These are phyloP conservation scores for Hansfordia pulvinata DNA, from an alignment of 2,329 filamentous ascomycete genomes.

Conservation along the genomic window DNA sequence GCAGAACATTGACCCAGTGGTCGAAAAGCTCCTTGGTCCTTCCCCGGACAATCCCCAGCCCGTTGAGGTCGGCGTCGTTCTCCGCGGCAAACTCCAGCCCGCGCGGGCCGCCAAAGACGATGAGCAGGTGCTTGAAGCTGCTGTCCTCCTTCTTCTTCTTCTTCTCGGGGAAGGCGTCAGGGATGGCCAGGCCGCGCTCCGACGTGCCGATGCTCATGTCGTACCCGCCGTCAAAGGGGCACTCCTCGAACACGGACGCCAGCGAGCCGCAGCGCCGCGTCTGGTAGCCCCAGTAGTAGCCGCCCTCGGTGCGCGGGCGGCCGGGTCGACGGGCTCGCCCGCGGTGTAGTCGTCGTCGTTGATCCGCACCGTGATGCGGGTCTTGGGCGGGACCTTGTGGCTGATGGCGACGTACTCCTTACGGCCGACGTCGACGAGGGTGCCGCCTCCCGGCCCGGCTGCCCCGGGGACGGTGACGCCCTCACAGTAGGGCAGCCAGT, in stretches of 20 bases:
- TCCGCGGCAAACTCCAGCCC: slow-evolving; percentile 65
- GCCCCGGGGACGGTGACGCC: slow-evolving; percentile 48
- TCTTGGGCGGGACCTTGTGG: slow-evolving; percentile 51
- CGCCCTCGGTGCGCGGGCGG: slow-evolving; percentile 58
- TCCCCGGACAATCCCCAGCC: slow-evolving; percentile 48
- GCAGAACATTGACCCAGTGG: slow-evolving; percentile 70
- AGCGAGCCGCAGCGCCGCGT: slow-evolving; percentile 54
- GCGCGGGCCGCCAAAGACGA: slow-evolving; percentile 71
- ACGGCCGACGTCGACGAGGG: slow-evolving; percentile 44
- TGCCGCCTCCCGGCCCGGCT: slow-evolving; percentile 28
- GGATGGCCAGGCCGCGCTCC: slow-evolving; percentile 50
- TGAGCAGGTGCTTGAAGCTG: slow-evolving; percentile 55
- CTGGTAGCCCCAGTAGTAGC: slow-evolving; percentile 79
- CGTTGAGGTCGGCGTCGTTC: slow-evolving; percentile 39
- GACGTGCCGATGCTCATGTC: slow-evolving; percentile 75
- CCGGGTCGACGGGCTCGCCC: slow-evolving; percentile 53
- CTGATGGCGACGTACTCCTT: slow-evolving; percentile 41
- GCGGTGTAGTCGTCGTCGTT: slow-evolving; percentile 25
- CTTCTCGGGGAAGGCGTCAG: slow-evolving; percentile 28
- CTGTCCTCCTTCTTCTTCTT: slow-evolving; percentile 17
- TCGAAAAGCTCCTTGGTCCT: slow-evolving; percentile 65
- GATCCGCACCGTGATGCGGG: slow-evolving; percentile 61
- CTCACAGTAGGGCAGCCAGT: slow-evolving; percentile 71
- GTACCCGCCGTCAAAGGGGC: slow-evolving; percentile 62
- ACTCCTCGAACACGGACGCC: slow-evolving; percentile 65